Percentiles rank a stretch among this genome's conserved stretches.
These are phyloP conservation scores for Craterostigma plantagineum DNA, from an alignment of 257 asterid genomes.

Conservation along the genomic window DNA sequence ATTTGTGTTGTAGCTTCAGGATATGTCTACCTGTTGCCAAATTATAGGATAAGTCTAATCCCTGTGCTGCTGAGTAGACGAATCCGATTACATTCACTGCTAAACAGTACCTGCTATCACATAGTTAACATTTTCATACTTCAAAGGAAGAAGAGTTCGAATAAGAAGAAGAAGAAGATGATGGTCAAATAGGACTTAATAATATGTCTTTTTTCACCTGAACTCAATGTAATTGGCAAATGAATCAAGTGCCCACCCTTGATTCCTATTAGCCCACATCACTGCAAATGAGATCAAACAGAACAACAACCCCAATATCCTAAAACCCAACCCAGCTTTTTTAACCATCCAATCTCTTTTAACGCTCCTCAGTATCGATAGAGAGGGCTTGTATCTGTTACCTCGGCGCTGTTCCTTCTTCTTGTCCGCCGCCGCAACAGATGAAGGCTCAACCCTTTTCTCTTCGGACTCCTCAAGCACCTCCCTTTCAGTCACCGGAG, in stretches of 20 bases:
- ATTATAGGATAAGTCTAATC: constrained; percentile 27
- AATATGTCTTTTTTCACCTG: constrained; percentile 14
- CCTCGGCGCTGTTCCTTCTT: constrained; percentile 4
- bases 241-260: constrained; percentile 65
- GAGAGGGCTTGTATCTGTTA: not conserved
- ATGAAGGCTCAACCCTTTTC: not conserved
- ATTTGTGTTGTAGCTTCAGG: constrained; percentile 17
- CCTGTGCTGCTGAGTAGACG: constrained; percentile 60
- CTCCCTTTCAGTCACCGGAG: too few species aligned
- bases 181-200: not conserved
- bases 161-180: not conserved
- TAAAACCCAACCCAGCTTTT: constrained; percentile 40
- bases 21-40: constrained; percentile 32
- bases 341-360: constrained; percentile 34
- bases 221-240: constrained; percentile 40
- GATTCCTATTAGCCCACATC: constrained; percentile 50
- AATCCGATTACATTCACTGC: constrained; percentile 60
- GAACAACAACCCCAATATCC: constrained; percentile 40
- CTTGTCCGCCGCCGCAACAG: not conserved
- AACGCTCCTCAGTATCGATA: constrained; percentile 23
- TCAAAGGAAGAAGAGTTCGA: constrained; percentile 5
- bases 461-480: too few species aligned
- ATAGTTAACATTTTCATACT: not conserved
- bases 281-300: constrained; percentile 51
- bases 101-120: constrained; percentile 49